Evolutionary conservation across 257 asterid genomes (phyloP).

Genomic region (Plantago ovata): DNA sequence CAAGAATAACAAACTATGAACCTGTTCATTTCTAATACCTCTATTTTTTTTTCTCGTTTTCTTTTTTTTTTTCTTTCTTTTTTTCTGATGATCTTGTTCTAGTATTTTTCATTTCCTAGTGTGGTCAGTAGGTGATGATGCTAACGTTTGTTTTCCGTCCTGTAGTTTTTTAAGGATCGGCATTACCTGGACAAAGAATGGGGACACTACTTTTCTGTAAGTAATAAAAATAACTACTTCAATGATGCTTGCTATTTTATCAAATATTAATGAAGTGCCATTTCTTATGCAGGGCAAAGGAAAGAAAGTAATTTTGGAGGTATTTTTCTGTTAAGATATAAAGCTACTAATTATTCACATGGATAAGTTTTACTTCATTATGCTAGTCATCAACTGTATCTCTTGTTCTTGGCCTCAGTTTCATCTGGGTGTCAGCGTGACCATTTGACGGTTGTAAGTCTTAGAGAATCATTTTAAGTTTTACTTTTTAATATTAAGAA

Average conservation of each 20-base stretch:
- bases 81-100: background rate
- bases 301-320: constrained; percentile 70
- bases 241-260: constrained; percentile 4
- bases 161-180: constrained; percentile 93
- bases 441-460: background rate
- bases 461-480: background rate
- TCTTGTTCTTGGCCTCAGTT: background rate
- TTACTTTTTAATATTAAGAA: constrained; percentile 4
- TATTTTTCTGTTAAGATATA: constrained; percentile 26
- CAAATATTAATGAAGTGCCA: constrained; percentile 13
- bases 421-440: background rate
- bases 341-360: background rate
- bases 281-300: constrained; percentile 51
- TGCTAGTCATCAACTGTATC: constrained; percentile 6
- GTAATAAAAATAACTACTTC: constrained; percentile 24
- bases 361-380: constrained; percentile 5
- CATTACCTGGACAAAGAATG: constrained; percentile 97
- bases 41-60: background rate
- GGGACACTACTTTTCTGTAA: constrained; percentile 89
- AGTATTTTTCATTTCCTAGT: background rate
- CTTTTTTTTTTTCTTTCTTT: background rate
- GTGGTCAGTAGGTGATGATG: background rate
- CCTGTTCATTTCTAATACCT: background rate
- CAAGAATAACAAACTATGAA: no score
- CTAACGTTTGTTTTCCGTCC: constrained; percentile 15